Conservation (phyloP, 768 basidiomycete genomes). For the Pleurotus pulmonarius region DNA sequence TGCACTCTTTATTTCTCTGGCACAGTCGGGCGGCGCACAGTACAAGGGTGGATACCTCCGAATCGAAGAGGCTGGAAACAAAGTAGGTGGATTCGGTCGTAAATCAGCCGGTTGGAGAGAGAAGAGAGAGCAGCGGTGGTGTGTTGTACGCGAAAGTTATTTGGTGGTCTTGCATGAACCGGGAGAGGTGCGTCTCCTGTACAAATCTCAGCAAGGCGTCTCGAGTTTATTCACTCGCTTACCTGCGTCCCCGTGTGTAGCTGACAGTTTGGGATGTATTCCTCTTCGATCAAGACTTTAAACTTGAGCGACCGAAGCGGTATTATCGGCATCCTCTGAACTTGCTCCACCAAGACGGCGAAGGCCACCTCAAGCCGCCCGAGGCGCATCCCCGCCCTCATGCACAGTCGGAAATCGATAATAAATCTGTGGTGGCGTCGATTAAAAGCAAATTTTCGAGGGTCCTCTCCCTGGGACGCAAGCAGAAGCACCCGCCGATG, state of each 20-base stretch:
- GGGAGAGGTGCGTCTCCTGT: constrained; percentile 54
- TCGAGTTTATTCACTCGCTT: neutral
- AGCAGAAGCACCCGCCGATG: constrained; percentile 10
- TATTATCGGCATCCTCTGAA: constrained; percentile 85
- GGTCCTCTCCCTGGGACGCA: constrained; percentile 33
- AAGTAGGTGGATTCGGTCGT: constrained; percentile 57
- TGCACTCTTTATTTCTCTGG: constrained; percentile 77
- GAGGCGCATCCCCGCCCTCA: constrained; percentile 14
- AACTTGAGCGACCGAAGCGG: constrained; percentile 85
- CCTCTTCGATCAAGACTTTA: constrained; percentile 84
- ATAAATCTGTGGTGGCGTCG: constrained; percentile 41
- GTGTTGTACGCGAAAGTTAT: constrained; percentile 88
- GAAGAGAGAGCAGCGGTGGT: constrained; percentile 78
- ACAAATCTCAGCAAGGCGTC: no score
- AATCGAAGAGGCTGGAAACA: constrained; percentile 49
- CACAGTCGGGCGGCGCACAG: constrained; percentile 79
- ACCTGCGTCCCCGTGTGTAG: constrained; percentile 30
- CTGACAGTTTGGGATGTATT: constrained; percentile 92
- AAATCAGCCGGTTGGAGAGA: constrained; percentile 58
- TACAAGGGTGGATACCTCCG: constrained; percentile 86
- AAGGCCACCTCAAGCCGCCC: constrained; percentile 15
- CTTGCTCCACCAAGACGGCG: constrained; percentile 42
- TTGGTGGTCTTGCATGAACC: constrained; percentile 84
- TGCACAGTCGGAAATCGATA: constrained; percentile 22
- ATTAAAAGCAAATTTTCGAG: constrained; percentile 44